phyloP scores from a whole-genome alignment of 169 alveolate genomes.

The Hepatocystis sp. region DNA sequence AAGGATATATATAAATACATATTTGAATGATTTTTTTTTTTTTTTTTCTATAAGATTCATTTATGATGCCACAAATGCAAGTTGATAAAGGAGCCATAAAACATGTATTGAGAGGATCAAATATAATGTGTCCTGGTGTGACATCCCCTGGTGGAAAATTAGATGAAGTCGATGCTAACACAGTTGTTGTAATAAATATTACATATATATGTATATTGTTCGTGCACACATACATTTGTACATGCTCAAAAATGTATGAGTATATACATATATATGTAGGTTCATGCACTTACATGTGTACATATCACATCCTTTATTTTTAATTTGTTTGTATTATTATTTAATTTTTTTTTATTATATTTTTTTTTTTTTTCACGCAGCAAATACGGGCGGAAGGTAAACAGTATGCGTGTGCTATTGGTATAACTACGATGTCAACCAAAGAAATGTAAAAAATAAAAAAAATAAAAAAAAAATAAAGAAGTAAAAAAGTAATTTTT shows the following conservation, averaged over 20 bases:
- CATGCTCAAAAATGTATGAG: neutral
- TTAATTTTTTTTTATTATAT: neutral
- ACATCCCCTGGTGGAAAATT: constrained; percentile 96
- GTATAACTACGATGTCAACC: constrained; percentile 94
- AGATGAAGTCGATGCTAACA: constrained; percentile 92
- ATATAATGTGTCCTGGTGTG: constrained; percentile 98
- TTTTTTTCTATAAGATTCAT: constrained; percentile 90
- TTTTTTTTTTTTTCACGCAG: constrained; percentile 63
- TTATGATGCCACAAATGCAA: constrained; percentile 97
- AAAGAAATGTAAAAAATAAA: constrained; percentile 89
- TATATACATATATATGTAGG: neutral
- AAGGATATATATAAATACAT: constrained; percentile 46
- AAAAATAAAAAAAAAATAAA: neutral
- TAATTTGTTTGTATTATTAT: no score
- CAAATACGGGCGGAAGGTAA: constrained; percentile 94
- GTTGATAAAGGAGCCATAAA: constrained; percentile 97
- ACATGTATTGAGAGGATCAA: constrained; percentile 96
- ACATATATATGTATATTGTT: constrained; percentile 18
- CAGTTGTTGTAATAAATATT: constrained; percentile 85
- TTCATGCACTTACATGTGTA: no score
- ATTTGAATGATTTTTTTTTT: constrained; percentile 18
- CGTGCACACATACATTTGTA: neutral
- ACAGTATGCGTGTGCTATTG: constrained; percentile 96
- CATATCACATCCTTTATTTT: no score
- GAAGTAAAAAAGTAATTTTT: no score